Evolutionary conservation across 352 stramenopile species (phyloP), one percentile per base, ranked within the genome.

Genomic region (Elongisporangium prolatum): DNA sequence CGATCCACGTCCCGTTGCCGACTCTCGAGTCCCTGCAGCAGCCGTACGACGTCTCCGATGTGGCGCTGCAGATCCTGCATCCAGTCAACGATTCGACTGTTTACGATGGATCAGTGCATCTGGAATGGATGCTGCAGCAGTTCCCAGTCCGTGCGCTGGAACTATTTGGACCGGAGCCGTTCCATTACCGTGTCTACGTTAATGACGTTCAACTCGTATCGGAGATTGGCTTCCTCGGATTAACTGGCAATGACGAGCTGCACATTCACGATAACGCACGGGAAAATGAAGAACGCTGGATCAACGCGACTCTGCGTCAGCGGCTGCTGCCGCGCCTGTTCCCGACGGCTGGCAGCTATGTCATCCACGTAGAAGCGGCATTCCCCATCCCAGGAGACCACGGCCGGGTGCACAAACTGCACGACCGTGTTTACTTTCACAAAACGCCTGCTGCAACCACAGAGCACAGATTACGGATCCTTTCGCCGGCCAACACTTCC

Each of bases 11-110:
- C 6, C 67, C 72, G 24, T 63, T 86, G 25, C 75, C 78, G 0
- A 61, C 74, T 28, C 60, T 68, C 14, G 52, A 68, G 14, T 54
- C 54, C 17, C 55, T 86, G 2, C 75, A 81, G 22, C 65, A 60
- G 7, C 69, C 73, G 13, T 67, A 66, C 38, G 67, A 86, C 50
- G 59, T 88, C 20, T 80, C 73, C 16, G 81, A 83, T 48, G 65
- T 83, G 10, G 72, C 67, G 2, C 54, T 77, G 1, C 54, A 51
- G 7, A 79, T 87, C 21, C 20, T 64, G 20, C 72, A 61, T 11
- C 77, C 77, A 1, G 17, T 24, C 3, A 54, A 63, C n/a, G 52
- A 70, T 18, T 64, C 63, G 17, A 14, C 48, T 8, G 24, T 72
- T 40, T 57, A 58, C 1, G 54, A 55, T 2, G 60, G 61, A 4